phyloP scores from a whole-genome alignment of 2,329 filamentous ascomycete species.

The Colletotrichum chlorophyti region DNA sequence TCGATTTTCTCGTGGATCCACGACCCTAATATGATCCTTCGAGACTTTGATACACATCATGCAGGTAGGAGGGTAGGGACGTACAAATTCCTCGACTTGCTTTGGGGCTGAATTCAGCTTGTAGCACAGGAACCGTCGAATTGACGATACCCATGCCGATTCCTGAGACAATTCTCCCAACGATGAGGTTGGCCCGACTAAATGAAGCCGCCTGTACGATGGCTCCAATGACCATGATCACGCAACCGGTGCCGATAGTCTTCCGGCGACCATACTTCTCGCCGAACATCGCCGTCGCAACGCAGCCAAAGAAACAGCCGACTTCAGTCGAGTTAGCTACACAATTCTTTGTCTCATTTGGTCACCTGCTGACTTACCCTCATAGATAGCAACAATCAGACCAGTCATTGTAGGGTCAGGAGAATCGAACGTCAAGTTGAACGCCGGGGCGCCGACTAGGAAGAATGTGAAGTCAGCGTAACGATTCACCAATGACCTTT shows the following conservation, averaged over 20 bases:
- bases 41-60: too few relatives aligned
- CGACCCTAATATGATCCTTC: too few relatives aligned
- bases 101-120: constrained; percentile 50
- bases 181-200: constrained; percentile 49
- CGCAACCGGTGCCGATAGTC: constrained; percentile 47
- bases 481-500: not conserved
- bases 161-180: constrained; percentile 54
- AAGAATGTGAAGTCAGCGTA: constrained; percentile 28
- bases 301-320: constrained; percentile 37
- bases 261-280: constrained; percentile 50
- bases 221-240: constrained; percentile 51
- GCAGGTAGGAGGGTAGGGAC: constrained; percentile 14
- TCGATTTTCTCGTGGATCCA: too few relatives aligned
- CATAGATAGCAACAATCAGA: constrained; percentile 54
- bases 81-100: constrained; percentile 42
- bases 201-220: constrained; percentile 50
- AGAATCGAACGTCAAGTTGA: constrained; percentile 46
- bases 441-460: constrained; percentile 46
- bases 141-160: constrained; percentile 54
- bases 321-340: constrained; percentile 25
- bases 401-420: constrained; percentile 49
- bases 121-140: constrained; percentile 50
- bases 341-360: not conserved
- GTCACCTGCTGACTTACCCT: constrained; percentile 38
- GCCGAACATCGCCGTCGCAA: constrained; percentile 43